Evolutionary conservation across 352 stramenopile genomes (phyloP).

Genomic region (Globisporangium cederbergense): DNA sequence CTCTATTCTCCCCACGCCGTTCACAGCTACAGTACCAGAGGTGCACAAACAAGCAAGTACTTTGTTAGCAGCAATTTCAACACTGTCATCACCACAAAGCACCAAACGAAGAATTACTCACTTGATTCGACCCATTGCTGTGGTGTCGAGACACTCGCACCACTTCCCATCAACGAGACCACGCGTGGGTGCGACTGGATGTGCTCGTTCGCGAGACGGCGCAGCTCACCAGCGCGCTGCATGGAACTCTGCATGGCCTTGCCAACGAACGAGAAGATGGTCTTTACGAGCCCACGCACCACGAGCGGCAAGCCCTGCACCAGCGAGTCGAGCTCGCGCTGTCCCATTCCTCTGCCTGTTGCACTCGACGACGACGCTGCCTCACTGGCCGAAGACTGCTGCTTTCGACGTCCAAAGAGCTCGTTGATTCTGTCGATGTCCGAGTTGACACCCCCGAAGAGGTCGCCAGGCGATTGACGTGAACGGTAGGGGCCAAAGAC

Average conservation of each 20-base stretch:
- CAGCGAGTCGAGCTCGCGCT: constrained; percentile 49
- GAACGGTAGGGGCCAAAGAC: constrained; percentile 53
- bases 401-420: constrained; percentile 34
- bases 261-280: constrained; percentile 61
- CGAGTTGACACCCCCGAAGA: constrained; percentile 40
- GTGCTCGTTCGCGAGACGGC: constrained; percentile 46
- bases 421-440: constrained; percentile 47
- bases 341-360: constrained; percentile 2
- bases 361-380: not conserved
- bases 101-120: constrained; percentile 25
- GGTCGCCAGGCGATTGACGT: constrained; percentile 21
- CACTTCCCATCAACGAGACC: constrained; percentile 39
- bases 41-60: not conserved
- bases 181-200: constrained; percentile 51
- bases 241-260: constrained; percentile 63
- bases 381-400: not conserved
- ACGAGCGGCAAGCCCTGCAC: constrained; percentile 58
- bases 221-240: constrained; percentile 52
- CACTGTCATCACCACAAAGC: not conserved
- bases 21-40: constrained; percentile 41
- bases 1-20: constrained; percentile 58
- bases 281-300: constrained; percentile 59
- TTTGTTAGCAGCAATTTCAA: no score
- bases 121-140: constrained; percentile 75
- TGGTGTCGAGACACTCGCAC: constrained; percentile 49